A percentile compares a stretch with the other conserved stretches of the same genome.
Conservation (phyloP, 805 yeast genomes). For the Saccharomycopsis fermentans region DNA sequence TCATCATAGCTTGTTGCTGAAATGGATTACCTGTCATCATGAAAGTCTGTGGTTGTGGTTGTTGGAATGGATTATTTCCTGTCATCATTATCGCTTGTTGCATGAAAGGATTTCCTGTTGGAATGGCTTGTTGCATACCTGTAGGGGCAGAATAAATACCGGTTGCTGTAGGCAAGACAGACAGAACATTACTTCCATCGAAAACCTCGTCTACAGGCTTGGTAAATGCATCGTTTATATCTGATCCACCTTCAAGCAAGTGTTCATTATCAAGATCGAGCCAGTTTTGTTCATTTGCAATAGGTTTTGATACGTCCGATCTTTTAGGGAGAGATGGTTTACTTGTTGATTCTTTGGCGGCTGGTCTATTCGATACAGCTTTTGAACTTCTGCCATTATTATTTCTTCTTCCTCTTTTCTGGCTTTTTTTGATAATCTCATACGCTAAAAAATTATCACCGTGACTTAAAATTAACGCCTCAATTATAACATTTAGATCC, state of each 20-base stretch:
- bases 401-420: conserved; percentile 16
- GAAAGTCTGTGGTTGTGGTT: conserved; percentile 7
- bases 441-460: conserved; percentile 56
- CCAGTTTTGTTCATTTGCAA: conserved; percentile 11
- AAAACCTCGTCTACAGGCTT: conserved; percentile 15
- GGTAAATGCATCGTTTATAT: conserved; percentile 8
- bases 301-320: conserved; percentile 13
- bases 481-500: conserved; percentile 48
- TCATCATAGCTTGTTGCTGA: conserved; percentile 6
- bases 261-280: conserved; percentile 9
- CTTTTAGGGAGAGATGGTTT: conserved; percentile 17
- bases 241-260: conserved; percentile 13
- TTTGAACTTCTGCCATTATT: not conserved
- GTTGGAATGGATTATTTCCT: not conserved
- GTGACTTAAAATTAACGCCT: conserved; percentile 47
- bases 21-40: conserved; percentile 7
- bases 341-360: not conserved
- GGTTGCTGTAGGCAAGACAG: not conserved
- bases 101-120: conserved; percentile 3
- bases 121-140: conserved; percentile 4
- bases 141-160: not conserved
- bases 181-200: conserved; percentile 8
- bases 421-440: conserved; percentile 40
- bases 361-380: not conserved
- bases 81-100: conserved; percentile 12